A percentile compares a stretch with the other conserved stretches of the same genome.
These are phyloP conservation scores for Effrenium voratum DNA, from an alignment of 73 alveolate genomes.

Conservation along the genomic window DNA sequence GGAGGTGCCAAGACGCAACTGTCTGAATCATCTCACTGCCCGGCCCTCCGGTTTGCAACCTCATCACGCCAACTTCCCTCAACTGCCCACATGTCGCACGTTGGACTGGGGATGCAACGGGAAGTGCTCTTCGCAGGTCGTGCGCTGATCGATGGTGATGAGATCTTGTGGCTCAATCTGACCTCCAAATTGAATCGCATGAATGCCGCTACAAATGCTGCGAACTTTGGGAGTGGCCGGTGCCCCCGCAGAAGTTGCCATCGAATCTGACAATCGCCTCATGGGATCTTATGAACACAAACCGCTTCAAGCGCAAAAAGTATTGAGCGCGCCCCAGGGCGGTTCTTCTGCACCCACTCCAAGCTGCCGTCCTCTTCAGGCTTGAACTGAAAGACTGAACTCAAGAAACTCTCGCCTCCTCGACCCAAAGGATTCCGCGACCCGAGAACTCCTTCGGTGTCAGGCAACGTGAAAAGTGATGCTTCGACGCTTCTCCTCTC, in stretches of 20 bases:
- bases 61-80: conserved; percentile 6
- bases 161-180: not conserved
- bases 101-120: too few species aligned
- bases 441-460: conserved; percentile 21
- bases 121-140: conserved; percentile 21
- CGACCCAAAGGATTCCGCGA: conserved; percentile 40
- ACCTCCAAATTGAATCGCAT: not conserved
- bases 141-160: conserved; percentile 4
- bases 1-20: not conserved
- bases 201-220: not conserved
- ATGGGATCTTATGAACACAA: not conserved
- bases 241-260: conserved; percentile 19
- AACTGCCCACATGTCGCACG: too few species aligned
- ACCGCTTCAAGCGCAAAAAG: not conserved
- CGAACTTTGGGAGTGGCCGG: not conserved
- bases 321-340: conserved; percentile 9
- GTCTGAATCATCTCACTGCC: not conserved
- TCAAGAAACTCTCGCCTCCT: conserved; percentile 7
- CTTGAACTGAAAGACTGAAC: not conserved
- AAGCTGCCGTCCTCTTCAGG: conserved; percentile 26
- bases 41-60: not conserved
- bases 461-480: not conserved
- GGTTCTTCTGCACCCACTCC: conserved; percentile 60
- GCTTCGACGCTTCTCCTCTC: not conserved
- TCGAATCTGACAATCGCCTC: conserved; percentile 50